Percentiles rank a stretch among this genome's conserved stretches.
Evolutionary conservation across 78 protist genomes (phyloP).

Genomic region (Speleostelium caveatum): DNA sequence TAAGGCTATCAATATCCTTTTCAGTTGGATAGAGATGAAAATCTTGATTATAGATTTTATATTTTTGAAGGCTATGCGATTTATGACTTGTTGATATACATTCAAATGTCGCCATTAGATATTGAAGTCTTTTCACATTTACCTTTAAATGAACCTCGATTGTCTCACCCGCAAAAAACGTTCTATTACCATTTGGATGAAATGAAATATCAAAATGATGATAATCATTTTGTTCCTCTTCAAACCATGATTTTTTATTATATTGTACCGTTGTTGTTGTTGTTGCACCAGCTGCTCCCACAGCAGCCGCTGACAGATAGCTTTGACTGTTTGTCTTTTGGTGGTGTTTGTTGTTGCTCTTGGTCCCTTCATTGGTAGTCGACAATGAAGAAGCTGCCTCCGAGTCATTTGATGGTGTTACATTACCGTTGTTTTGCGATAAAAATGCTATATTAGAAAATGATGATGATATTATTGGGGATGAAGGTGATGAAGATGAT

Average conservation of each 20-base stretch:
- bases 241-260: background rate
- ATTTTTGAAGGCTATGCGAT: background rate
- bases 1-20: background rate
- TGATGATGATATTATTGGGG: background rate
- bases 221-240: background rate
- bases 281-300: too few relatives aligned
- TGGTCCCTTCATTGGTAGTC: too few relatives aligned
- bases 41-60: background rate
- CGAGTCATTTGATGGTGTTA: too few relatives aligned
- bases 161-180: conserved; percentile 38
- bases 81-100: conserved; percentile 28
- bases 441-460: background rate
- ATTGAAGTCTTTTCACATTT: conserved; percentile 46
- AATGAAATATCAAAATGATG: background rate
- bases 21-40: conserved; percentile 22
- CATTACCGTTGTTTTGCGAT: background rate
- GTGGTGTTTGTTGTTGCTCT: background rate
- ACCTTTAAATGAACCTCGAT: conserved; percentile 19
- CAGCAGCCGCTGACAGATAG: too few relatives aligned
- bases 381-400: too few relatives aligned
- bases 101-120: conserved; percentile 35
- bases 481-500: background rate
- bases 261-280: too few relatives aligned
- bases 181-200: background rate
- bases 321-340: background rate